Evolutionary conservation across 768 basidiomycete species (phyloP), one percentile per base, ranked within the genome.

Genomic region (Hericium erinaceus): DNA sequence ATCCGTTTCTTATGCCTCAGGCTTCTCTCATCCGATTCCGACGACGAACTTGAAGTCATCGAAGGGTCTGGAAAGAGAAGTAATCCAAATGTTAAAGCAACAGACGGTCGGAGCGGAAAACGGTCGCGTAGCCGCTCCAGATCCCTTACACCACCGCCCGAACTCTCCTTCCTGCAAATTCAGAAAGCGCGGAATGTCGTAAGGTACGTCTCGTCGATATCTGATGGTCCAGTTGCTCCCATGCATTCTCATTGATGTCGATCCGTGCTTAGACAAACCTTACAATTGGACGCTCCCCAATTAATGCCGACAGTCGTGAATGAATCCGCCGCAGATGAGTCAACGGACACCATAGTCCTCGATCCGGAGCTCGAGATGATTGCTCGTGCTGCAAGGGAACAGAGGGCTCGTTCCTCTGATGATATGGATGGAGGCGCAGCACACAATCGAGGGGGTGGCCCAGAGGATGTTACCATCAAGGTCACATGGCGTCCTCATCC

Each of bases 111-210:
- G 12, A 41, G 54, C 48, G 13, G 33, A n/a, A 78, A 76, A 56
- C 71, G 76, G 40, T 64, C 72, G 41, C 77, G 83, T 48, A 84
- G 81, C 66, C 82, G 83, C 40, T 89, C 87, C 33, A 72, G 75
- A 22, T 92, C 89, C 3, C 78, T 91, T 40, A 92, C 89, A 0
- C 89, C 89, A 2, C 89, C 89, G 4, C 89, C 89, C 0, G 74
- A 73, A 39, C 68, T 90, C 13, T 72, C 85, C 2, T 65, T 69
- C 10, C 72, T 80, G 33, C 77, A 82, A 56, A 72, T 84, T 1
- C 75, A 80, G 62, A 75, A 75, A 56, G 83, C 86, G 13, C 78
- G 77, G 41, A 73, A 78, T 39, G 69, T 87, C 16, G 79, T 89
- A 52, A 77, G 82, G 89, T 89, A 28, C 41, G 68, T 52, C 39